Conservation (phyloP, 2,329 filamentous ascomycete species). For the Basipetospora chlamydospora region DNA sequence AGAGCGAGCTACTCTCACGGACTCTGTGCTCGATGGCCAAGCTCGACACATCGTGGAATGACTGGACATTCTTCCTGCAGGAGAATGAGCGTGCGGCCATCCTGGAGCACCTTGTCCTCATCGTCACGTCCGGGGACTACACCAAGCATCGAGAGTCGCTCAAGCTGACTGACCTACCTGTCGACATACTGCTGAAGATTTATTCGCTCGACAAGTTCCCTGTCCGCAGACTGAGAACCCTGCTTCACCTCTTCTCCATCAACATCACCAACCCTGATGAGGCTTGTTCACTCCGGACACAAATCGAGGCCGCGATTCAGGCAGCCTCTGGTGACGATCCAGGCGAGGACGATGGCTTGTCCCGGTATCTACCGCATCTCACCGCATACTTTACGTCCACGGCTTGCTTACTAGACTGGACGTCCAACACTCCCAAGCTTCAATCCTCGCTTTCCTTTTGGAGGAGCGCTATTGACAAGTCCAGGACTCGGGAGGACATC, state of each 20-base stretch:
- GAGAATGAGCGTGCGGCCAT: slow-evolving; percentile 40
- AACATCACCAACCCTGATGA: slow-evolving; percentile 29
- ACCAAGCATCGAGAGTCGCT: slow-evolving; percentile 18
- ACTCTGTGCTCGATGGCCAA: slow-evolving; percentile 46
- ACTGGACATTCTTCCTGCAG: slow-evolving; percentile 39
- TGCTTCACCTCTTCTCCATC: slow-evolving; percentile 32
- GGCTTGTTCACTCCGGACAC: slow-evolving; percentile 22
- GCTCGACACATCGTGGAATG: slow-evolving; percentile 38
- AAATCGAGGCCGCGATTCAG: slow-evolving; percentile 23
- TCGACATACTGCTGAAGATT: slow-evolving; percentile 32
- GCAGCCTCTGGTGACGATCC: slow-evolving; percentile 21
- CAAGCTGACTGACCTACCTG: slow-evolving; percentile 27
- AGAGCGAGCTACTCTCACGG: slow-evolving; percentile 39
- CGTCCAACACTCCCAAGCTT: slow-evolving; percentile 17
- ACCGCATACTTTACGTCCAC: slow-evolving; percentile 29
- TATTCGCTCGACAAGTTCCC: slow-evolving; percentile 36
- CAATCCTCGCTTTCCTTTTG: slow-evolving; percentile 26
- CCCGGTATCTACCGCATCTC: slow-evolving; percentile 32
- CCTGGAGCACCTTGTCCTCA: slow-evolving; percentile 44
- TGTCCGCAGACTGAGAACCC: slow-evolving; percentile 34
- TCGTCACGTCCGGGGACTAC: slow-evolving; percentile 24
- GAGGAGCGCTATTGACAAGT: slow-evolving; percentile 25
- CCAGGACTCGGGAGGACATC: slow-evolving; percentile 24
- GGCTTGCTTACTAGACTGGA: slow-evolving; percentile 22
- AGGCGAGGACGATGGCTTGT: slow-evolving; percentile 30